phyloP scores from a whole-genome alignment of 176 grass and related monocot genomes.

The Thalia dealbata region DNA sequence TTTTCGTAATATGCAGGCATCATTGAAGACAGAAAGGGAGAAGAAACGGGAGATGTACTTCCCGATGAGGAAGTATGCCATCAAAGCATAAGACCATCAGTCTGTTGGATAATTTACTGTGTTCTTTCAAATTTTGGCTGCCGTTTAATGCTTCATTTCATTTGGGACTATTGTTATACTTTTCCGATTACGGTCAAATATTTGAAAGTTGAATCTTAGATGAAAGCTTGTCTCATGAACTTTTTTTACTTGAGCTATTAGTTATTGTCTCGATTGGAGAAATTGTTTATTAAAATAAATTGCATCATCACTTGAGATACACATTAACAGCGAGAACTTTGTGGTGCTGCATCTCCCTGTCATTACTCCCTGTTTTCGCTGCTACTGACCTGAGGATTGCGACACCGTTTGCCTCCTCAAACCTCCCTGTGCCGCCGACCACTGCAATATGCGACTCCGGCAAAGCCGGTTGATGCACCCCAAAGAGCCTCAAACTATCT shows the following conservation, averaged over 20 bases:
- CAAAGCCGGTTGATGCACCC: slow-evolving; percentile 18
- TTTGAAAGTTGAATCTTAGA: no score
- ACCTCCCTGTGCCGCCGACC: slow-evolving; percentile 57
- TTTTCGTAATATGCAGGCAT: neutral
- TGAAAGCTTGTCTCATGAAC: no score
- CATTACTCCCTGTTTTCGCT: neutral
- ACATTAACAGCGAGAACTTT: neutral
- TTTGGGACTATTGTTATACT: neutral
- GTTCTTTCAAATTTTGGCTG: neutral
- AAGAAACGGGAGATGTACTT: neutral
- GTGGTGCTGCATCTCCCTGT: neutral
- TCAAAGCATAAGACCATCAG: neutral
- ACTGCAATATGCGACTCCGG: slow-evolving; percentile 57
- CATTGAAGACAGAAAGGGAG: neutral
- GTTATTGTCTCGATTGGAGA: no score
- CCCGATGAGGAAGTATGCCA: neutral
- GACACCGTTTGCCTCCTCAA: slow-evolving; percentile 32
- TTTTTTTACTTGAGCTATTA: no score
- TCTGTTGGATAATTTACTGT: neutral
- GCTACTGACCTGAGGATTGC: slow-evolving; percentile 17
- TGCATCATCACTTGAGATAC: neutral
- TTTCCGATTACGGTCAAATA: neutral
- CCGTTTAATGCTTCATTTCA: neutral
- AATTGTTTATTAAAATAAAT: neutral
- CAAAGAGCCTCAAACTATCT: slow-evolving; percentile 68